phyloP scores from a whole-genome alignment of 306 rosid genomes.

The Phaseolus lunatus region DNA sequence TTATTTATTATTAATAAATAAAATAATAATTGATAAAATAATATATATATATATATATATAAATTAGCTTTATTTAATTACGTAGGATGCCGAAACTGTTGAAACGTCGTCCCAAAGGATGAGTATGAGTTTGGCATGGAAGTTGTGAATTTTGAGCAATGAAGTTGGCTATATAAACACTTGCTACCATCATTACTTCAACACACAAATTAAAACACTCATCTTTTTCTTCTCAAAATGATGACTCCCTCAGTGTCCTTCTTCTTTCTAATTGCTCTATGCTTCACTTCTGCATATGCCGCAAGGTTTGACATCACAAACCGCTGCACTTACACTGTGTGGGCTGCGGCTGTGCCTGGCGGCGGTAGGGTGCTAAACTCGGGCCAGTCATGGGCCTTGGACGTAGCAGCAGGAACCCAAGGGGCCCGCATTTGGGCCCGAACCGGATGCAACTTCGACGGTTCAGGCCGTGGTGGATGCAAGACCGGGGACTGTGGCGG shows the following conservation, averaged over 20 bases:
- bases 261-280: neutral
- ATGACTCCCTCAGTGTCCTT: neutral
- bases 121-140: too few species aligned
- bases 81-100: too few species aligned
- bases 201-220: too few species aligned
- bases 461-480: constrained; percentile 54
- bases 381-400: constrained; percentile 44
- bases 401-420: constrained; percentile 37
- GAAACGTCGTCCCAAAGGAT: too few species aligned
- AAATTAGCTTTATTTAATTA: too few species aligned
- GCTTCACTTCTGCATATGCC: neutral
- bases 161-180: too few species aligned
- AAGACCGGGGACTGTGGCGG: constrained; percentile 69
- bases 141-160: too few species aligned
- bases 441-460: constrained; percentile 66
- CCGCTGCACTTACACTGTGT: constrained; percentile 55
- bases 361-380: constrained; percentile 50
- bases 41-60: too few species aligned
- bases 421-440: constrained; percentile 52
- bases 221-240: too few species aligned
- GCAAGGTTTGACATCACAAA: constrained; percentile 57
- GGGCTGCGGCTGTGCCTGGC: constrained; percentile 59
- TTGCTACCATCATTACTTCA: too few species aligned
- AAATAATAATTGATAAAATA: too few species aligned
- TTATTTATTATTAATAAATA: too few species aligned